Base-by-base conservation (phyloP, 2,329 filamentous ascomycete species). In the Lachnellula occidentalis region DNA sequence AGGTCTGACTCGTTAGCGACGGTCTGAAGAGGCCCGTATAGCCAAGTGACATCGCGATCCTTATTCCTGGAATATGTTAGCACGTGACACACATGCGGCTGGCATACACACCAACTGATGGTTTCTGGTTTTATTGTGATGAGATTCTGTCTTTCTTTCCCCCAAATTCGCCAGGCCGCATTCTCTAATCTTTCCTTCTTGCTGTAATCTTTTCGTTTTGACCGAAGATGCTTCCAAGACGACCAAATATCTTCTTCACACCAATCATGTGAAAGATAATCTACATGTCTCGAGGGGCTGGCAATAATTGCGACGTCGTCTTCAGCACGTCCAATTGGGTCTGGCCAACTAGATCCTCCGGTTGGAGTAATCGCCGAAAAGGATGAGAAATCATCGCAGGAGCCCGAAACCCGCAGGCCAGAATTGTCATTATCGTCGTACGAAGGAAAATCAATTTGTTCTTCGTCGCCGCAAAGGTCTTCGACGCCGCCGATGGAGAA, bases 211-310 rank as follows among this genome's bases (percentile, higher is more conserved):
- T 83, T 84, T 21, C 92, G 84, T 63, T 56, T 63, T 24, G 60
- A 63, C 90, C 96, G 14, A 87, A 97, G 89, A 70, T 95, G 94
- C 67, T 92, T 85, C 92, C 94, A 97, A 2, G 92, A 96, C 6
- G 89, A 87, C 92, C 92, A 96, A 15, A 97, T 95, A 71, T 97
- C 92, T 72, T 97, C 92, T 72, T 96, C 92, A 58, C 80, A 84
- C 92, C 92, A 97, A 59, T 94, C 85, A 68, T 97, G 90, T 19
- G 92, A 95, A 39, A 97, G 78, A 68, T 97, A 97, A 73, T 97
- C 97, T 58, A 97, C 73, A 55, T 97, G 92, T 86, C 92, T 80
- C 81, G 60, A 62, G 12, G 62, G 62, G 34, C 58, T 51, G 9
- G 48, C 52, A 34, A 51, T 41, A 77, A 15, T 82, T 82, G 49